Evolutionary conservation across 2,329 filamentous ascomycete species (phyloP).

Genomic region (Neonectria hederae): DNA sequence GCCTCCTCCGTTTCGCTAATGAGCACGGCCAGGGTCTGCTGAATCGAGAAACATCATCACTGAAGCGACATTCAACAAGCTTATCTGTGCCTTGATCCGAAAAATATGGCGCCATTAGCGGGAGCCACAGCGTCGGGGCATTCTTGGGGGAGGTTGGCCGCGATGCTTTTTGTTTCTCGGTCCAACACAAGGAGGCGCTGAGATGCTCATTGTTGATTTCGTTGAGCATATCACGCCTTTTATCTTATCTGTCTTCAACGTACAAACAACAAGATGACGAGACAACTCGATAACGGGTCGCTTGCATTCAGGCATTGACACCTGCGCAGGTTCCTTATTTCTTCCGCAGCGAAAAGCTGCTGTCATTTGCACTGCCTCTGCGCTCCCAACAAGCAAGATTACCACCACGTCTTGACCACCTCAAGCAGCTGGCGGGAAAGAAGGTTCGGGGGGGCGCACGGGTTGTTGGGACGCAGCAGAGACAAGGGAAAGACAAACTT

Average conservation of each 20-base stretch:
- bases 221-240: no score
- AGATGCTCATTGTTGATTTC: background rate
- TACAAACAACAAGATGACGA: background rate
- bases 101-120: background rate
- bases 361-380: background rate
- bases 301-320: background rate
- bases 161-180: background rate
- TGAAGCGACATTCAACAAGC: background rate
- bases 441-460: constrained; percentile 2
- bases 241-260: background rate
- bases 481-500: background rate
- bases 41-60: background rate
- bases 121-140: background rate
- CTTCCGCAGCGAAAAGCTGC: background rate
- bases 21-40: background rate
- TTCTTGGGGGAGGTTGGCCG: background rate
- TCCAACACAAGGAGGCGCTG: background rate
- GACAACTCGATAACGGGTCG: background rate
- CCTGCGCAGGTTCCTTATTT: background rate
- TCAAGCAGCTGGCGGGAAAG: background rate
- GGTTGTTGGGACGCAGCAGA: background rate
- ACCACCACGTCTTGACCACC: background rate
- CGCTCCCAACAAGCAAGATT: background rate
- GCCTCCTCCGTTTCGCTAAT: background rate
- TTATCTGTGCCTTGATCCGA: background rate